Evolutionary conservation across 2,329 filamentous ascomycete genomes (phyloP), one percentile per base, ranked within the genome.

Genomic region (Lecanosticta acicola): DNA sequence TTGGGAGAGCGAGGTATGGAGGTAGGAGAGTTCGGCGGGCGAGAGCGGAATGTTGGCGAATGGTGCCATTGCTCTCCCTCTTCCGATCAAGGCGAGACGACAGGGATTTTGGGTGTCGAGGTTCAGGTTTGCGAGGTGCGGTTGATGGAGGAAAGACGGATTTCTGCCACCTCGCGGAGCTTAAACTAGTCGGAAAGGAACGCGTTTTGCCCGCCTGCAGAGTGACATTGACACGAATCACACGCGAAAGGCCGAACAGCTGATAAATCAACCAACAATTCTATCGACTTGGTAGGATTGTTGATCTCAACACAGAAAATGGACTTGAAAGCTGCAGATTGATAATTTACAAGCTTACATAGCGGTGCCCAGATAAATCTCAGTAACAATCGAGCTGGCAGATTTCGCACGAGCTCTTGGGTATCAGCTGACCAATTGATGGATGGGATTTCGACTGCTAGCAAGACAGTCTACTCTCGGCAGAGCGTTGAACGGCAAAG

Each of bases 21-120:
- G 81, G 73, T 96, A 98, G 59, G 90, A 89, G 61, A 98, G 86
- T 73, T 98, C 93, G 62, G 93, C 89, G 39, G 93, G 91, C 43
- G 90, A 96, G 68, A 97, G 84, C 59, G 88, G 83, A 36, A 79
- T 61, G 81, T 79, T 60, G 69, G 75, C 60, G 52, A 58, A 57
- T 54, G 80, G 78, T 33, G 84, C 75, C 79, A 87, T 85, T n/a
- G n/a, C n/a, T n/a, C n/a, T n/a, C n/a, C n/a, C n/a, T n/a, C n/a
- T n/a, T n/a, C n/a, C n/a, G n/a, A n/a, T n/a, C n/a, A n/a, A n/a
- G n/a, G n/a, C n/a, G n/a, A n/a, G n/a, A n/a, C n/a, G n/a, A n/a
- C n/a, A n/a, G n/a, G n/a, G n/a, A n/a, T n/a, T n/a, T 29, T 29
- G 24, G 11, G 5, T 29, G 5, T 29, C 24, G 24, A 29, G 5